Evolutionary conservation across 1,139 yeast genomes (phyloP), one percentile per base, ranked within the genome.

Genomic region (Waltiozyma sp.): DNA sequence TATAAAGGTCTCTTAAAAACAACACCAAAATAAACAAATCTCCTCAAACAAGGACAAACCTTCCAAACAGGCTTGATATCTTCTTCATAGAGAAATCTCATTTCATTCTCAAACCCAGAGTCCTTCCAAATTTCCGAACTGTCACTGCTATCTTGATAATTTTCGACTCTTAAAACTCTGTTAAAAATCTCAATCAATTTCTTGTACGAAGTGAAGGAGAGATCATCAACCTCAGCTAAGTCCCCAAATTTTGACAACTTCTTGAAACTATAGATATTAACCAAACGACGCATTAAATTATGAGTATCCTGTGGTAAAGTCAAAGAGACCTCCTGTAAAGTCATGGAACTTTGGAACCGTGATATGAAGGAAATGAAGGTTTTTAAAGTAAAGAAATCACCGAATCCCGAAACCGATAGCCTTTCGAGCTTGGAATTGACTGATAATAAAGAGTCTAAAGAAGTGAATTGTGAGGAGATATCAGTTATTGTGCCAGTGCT

Each of bases 171-270:
- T 11, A 46, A 39, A 1, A 49, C 37, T 1, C 35, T 39, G 37
- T 52, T 53, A 28, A 53, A 47, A 24, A 42, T 41, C 40, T 53
- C 56, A 23, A 46, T 35, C 7, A 53, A 23, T 10, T 40, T 41
- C 36, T 50, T 52, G 4, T 49, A 47, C 13, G 39, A 18, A 2
- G 45, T 43, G 40, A 44, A 52, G 24, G 45, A 45, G 19, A 38
- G 41, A 44, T 52, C 52, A 40, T 52, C 55, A 11, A 48, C 38
- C 18, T 44, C 38, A 15, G 43, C 44, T 15, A 46, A 28, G 39
- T 49, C 42, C 10, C 40, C 37, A 28, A 47, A 44, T 3, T 39
- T 40, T 16, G 42, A 39, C 28, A 46, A 45, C 24, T 40, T 41
- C 31, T 46, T 46, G 35, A 49, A 45, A 13, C 45, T 43, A 37